These are phyloP conservation scores for Boletus sensibilis DNA, from an alignment of 768 basidiomycete species.

Conservation along the genomic window DNA sequence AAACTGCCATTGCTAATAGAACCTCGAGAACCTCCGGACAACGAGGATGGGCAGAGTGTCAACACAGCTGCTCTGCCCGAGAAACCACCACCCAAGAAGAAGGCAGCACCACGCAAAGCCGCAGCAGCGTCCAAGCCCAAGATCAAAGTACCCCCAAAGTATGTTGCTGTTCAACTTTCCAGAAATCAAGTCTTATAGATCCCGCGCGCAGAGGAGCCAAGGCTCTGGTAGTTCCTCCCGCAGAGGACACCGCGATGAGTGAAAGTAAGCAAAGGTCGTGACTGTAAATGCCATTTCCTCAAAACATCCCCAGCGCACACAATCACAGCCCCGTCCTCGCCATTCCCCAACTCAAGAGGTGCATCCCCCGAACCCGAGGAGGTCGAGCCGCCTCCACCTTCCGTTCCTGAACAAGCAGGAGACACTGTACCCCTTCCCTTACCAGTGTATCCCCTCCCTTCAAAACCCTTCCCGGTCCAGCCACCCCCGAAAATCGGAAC, in stretches of 20 bases:
- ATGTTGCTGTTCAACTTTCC: conserved; percentile 4
- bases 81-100: conserved; percentile 49
- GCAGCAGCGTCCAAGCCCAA: conserved; percentile 37
- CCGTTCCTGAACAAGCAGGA: conserved; percentile 33
- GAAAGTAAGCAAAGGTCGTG: conserved; percentile 49
- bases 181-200: background rate
- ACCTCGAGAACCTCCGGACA: conserved; percentile 31
- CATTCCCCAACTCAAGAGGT: conserved; percentile 39
- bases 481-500: conserved; percentile 73
- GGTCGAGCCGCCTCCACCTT: conserved; percentile 27
- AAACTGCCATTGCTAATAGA: conserved; percentile 20
- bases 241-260: conserved; percentile 55
- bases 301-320: conserved; percentile 46
- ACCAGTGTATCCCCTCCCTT: conserved; percentile 74
- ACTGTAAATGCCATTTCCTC: conserved; percentile 1
- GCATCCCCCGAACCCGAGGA: conserved; percentile 53
- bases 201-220: conserved; percentile 30
- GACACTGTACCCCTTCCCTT: conserved; percentile 52
- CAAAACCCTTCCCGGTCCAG: conserved; percentile 82
- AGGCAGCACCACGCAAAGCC: conserved; percentile 43
- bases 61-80: conserved; percentile 25
- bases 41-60: conserved; percentile 19
- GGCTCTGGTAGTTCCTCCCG: conserved; percentile 34
- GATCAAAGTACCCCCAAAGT: conserved; percentile 33
- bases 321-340: conserved; percentile 73